Conservation (phyloP, 2,329 filamentous ascomycete genomes). For the Xylaria sp. region DNA sequence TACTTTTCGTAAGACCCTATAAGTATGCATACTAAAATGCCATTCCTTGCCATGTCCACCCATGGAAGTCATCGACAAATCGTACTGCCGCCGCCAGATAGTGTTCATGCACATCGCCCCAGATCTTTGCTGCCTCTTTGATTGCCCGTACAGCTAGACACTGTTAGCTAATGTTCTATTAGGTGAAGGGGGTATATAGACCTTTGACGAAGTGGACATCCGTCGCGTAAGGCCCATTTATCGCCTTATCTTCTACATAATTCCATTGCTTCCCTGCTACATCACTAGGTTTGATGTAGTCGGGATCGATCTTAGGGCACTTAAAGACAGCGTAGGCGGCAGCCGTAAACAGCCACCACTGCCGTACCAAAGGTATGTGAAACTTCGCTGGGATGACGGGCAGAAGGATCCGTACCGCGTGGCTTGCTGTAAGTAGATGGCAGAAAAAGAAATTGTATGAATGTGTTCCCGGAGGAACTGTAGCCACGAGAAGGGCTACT, state of each 20-base stretch:
- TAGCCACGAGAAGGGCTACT: slow-evolving; percentile 70
- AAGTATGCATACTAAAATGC: slow-evolving; percentile 48
- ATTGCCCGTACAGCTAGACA: slow-evolving; percentile 73
- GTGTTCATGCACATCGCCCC: slow-evolving; percentile 73
- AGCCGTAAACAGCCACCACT: slow-evolving; percentile 90
- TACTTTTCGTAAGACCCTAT: background rate
- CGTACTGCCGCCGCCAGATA: slow-evolving; percentile 76
- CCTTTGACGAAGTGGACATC: slow-evolving; percentile 91
- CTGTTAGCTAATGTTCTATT: slow-evolving; percentile 31
- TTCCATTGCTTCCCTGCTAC: slow-evolving; percentile 77
- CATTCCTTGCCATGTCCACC: slow-evolving; percentile 64
- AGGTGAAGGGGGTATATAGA: slow-evolving; percentile 49
- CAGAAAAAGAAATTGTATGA: slow-evolving; percentile 85
- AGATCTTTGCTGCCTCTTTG: slow-evolving; percentile 77
- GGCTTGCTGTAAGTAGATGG: slow-evolving; percentile 84
- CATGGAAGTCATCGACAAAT: slow-evolving; percentile 77
- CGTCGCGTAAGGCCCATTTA: slow-evolving; percentile 72
- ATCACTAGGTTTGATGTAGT: slow-evolving; percentile 69
- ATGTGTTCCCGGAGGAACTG: slow-evolving; percentile 65
- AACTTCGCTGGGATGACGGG: slow-evolving; percentile 78
- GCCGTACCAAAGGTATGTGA: slow-evolving; percentile 77
- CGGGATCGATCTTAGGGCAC: slow-evolving; percentile 76
- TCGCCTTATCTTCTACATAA: slow-evolving; percentile 75
- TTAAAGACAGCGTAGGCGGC: slow-evolving; percentile 80
- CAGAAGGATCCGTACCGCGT: slow-evolving; percentile 87